A percentile compares a stretch with the other conserved stretches of the same genome.
Evolutionary conservation across 768 basidiomycete genomes (phyloP).

Genomic region (Leccinum variicolor): DNA sequence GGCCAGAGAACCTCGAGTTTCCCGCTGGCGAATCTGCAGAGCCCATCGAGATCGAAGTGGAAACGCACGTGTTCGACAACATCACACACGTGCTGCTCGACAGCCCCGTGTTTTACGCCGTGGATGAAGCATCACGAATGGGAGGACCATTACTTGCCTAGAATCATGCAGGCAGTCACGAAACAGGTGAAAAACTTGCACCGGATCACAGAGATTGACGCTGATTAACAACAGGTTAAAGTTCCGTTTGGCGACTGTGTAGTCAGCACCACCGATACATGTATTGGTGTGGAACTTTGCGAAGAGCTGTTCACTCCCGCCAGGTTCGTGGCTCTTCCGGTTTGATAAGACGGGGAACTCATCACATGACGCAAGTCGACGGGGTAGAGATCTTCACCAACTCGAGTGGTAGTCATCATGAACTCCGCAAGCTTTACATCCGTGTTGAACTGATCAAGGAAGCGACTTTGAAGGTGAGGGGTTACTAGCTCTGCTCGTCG

Average conservation of each 20-base stretch:
- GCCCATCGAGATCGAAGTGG: not conserved
- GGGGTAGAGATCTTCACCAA: slow-evolving; percentile 99
- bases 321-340: slow-evolving; percentile 48
- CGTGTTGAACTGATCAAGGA: slow-evolving; percentile 95
- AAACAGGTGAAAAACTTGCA: slow-evolving; percentile 58
- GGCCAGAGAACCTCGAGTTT: slow-evolving; percentile 63
- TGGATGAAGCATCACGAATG: slow-evolving; percentile 88
- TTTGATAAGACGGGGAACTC: not conserved
- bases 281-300: slow-evolving; percentile 94
- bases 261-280: slow-evolving; percentile 89
- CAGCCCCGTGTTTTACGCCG: slow-evolving; percentile 64
- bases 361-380: slow-evolving; percentile 52
- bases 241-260: slow-evolving; percentile 97
- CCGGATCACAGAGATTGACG: not conserved
- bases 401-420: slow-evolving; percentile 97
- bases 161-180: slow-evolving; percentile 85
- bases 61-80: not conserved
- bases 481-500: not conserved
- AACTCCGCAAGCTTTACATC: slow-evolving; percentile 90
- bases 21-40: not conserved
- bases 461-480: slow-evolving; percentile 83
- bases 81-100: not conserved
- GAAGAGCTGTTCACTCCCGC: slow-evolving; percentile 97
- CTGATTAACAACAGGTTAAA: slow-evolving; percentile 51
- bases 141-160: slow-evolving; percentile 90